Conservation (phyloP, 2,329 filamentous ascomycete species). For the Emmonsia crescens region DNA sequence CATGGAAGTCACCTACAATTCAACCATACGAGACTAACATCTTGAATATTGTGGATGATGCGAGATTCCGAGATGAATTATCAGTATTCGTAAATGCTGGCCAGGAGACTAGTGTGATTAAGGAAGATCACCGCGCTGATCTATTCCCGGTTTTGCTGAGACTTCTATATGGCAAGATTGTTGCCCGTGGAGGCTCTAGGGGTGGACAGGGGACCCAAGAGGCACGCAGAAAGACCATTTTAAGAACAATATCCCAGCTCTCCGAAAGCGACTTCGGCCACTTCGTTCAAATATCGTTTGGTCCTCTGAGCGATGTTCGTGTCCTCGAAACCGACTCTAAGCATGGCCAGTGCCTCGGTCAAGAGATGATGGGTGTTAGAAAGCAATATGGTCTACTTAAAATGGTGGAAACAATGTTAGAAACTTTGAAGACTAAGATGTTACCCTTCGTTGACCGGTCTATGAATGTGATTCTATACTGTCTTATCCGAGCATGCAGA, state of each 20-base stretch:
- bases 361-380: constrained; percentile 53
- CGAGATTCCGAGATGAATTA: constrained; percentile 87
- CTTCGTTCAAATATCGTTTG: constrained; percentile 75
- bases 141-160: constrained; percentile 81
- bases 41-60: constrained; percentile 77
- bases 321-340: constrained; percentile 44
- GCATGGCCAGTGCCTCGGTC: constrained; percentile 44
- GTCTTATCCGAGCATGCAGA: constrained; percentile 59
- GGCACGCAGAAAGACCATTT: constrained; percentile 59
- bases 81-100: constrained; percentile 73
- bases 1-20: constrained; percentile 76
- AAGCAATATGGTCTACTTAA: constrained; percentile 88
- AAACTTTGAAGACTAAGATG: constrained; percentile 67
- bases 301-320: constrained; percentile 52
- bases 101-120: constrained; percentile 52
- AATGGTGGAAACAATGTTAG: constrained; percentile 79
- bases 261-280: constrained; percentile 61
- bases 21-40: constrained; percentile 74
- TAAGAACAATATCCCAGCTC: constrained; percentile 71
- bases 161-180: constrained; percentile 78
- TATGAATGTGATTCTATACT: constrained; percentile 70
- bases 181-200: constrained; percentile 65
- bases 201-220: constrained; percentile 73
- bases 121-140: constrained; percentile 57
- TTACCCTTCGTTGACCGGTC: constrained; percentile 56